Evolutionary conservation across 352 stramenopile species (phyloP), one percentile per base, ranked within the genome.

Genomic region (Pythium coloratum): DNA sequence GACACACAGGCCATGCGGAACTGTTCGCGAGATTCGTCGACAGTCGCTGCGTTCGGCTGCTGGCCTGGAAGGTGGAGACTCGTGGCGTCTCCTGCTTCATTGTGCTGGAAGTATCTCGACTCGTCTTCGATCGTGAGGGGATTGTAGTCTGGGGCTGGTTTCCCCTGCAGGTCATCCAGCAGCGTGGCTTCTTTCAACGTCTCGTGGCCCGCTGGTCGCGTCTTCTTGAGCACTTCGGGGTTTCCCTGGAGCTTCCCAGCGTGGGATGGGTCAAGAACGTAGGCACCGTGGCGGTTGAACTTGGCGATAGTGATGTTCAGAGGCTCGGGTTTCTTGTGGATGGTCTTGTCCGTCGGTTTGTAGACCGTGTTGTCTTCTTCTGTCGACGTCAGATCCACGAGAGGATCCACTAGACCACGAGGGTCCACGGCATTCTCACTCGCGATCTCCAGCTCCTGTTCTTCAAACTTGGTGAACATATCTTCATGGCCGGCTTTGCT

Each of bases 391-490:
- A 95, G 70, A 71, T 95, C 87, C 20, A 95, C 77, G 9, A 95
- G 69, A 24, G 85, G 87, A 50, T 95, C 87, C 9, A 95, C 87
- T 40, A 90, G 66, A 0, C 80, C 80, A 20, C 86, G 81, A 24
- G 84, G 84, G 46, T 92, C 82, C 14, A 91, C 67, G 3, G 55
- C 75, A 34, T 75, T 59, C 13, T 64, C 73, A 20, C 74, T 80
- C 6, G 76, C 62, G 50, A 87, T 69, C 61, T 90, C 81, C 59
- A 84, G 75, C 57, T 92, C 84, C 58, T 92, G 86, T 50, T 92
- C 85, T 57, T 95, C 87, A 64, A 89, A 95, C 56, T 86, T 89
- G 32, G 87, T 91, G 32, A 95, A 95, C 76, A 95, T 82, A 62
- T 95, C 87, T 50, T 95, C 87, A 44, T 92, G 84, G 34, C 87